A percentile compares a stretch with the other conserved stretches of the same genome.
Evolutionary conservation across 495 filamentous ascomycete species (phyloP).

Genomic region (Clohesyomyces aquaticus): DNA sequence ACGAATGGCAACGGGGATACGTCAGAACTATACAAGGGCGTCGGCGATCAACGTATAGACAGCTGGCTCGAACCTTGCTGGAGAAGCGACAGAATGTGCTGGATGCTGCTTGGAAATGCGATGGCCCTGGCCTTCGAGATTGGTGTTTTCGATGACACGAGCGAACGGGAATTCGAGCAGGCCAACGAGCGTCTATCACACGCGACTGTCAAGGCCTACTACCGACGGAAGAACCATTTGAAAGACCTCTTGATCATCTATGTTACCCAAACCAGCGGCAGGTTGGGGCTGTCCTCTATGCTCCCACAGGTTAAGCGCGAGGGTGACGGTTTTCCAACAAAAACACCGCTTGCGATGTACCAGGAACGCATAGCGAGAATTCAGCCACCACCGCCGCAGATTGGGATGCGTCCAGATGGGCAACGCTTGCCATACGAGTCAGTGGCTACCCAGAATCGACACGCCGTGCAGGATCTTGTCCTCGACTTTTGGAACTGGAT

Average conservation of each 20-base stretch:
- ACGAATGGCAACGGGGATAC: background rate
- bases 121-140: conserved; percentile 90
- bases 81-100: conserved; percentile 96
- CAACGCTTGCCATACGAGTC: conserved; percentile 38
- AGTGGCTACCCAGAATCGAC: conserved; percentile 49
- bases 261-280: conserved; percentile 86
- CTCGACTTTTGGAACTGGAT: conserved; percentile 92
- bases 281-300: conserved; percentile 92
- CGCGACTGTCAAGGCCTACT: conserved; percentile 70
- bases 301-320: conserved; percentile 59
- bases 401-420: conserved; percentile 52
- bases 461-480: conserved; percentile 67
- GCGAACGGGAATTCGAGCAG: conserved; percentile 50
- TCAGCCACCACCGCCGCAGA: conserved; percentile 18
- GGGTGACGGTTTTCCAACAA: conserved; percentile 26
- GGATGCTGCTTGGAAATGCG: conserved; percentile 94
- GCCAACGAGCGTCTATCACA: conserved; percentile 43
- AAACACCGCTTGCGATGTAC: conserved; percentile 31
- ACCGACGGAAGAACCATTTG: conserved; percentile 76
- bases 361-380: conserved; percentile 36
- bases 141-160: conserved; percentile 85
- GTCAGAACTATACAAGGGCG: conserved; percentile 47
- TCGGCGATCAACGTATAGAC: conserved; percentile 72
- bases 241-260: conserved; percentile 86
- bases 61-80: conserved; percentile 97